Conservation (phyloP, 164 flowering plant genomes). For the Dillenia suffruticosa region DNA sequence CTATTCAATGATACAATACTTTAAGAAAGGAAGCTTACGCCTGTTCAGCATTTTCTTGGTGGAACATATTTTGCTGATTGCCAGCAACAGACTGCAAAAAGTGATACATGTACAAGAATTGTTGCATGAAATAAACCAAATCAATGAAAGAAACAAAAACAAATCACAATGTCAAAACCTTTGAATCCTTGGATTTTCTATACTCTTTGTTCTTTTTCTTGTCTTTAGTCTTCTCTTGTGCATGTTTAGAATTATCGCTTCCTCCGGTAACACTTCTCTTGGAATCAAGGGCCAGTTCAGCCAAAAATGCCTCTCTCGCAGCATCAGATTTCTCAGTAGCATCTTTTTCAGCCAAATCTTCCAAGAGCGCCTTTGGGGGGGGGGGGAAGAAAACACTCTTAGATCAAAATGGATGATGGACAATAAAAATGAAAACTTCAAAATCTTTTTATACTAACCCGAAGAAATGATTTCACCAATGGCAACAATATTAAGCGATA, state of each 20-base stretch:
- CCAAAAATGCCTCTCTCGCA: slow-evolving; percentile 91
- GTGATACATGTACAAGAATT: slow-evolving; percentile 4
- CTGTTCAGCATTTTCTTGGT: slow-evolving; percentile 35
- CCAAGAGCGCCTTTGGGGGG: slow-evolving; percentile 93
- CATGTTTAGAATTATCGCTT: slow-evolving; percentile 43
- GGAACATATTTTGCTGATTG: slow-evolving; percentile 31
- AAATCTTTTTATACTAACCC: slow-evolving; percentile 44
- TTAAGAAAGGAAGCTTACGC: slow-evolving; percentile 29
- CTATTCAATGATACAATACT: background rate
- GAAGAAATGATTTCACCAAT: slow-evolving; percentile 69
- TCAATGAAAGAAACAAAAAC: slow-evolving; percentile 9
- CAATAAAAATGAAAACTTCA: background rate
- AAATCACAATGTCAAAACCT: slow-evolving; percentile 43
- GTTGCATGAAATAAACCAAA: no score
- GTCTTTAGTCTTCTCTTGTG: slow-evolving; percentile 72
- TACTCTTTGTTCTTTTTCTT: slow-evolving; percentile 76
- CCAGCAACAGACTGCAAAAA: slow-evolving; percentile 46
- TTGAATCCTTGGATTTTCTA: slow-evolving; percentile 63
- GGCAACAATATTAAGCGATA: slow-evolving; percentile 70
- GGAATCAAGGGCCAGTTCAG: slow-evolving; percentile 90
- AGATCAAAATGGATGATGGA: background rate
- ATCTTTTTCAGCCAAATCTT: slow-evolving; percentile 88
- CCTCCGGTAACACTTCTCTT: slow-evolving; percentile 48
- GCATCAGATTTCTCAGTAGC: slow-evolving; percentile 98
- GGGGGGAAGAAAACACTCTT: slow-evolving; percentile 12